Conservation (phyloP, 306 rosid species). For the Carpinus fangiana region DNA sequence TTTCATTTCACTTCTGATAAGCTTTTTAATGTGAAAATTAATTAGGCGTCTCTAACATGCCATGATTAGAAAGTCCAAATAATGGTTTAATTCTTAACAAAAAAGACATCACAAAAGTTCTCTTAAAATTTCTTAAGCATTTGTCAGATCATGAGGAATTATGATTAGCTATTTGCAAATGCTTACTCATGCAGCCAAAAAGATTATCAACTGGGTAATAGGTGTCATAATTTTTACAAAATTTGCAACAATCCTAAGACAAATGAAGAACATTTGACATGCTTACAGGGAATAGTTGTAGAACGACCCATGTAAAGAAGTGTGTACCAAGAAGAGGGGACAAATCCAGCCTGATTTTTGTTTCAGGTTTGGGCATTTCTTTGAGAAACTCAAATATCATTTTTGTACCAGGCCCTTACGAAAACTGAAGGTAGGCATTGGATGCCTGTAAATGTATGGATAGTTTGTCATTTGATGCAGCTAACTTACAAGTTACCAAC, state of each 20-base stretch:
- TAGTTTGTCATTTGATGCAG: conserved; percentile 23
- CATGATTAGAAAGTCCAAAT: background rate
- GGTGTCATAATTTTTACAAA: background rate
- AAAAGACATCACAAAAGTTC: background rate
- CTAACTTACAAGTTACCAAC: background rate
- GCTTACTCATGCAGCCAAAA: background rate
- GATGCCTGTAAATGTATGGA: conserved; percentile 54
- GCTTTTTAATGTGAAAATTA: background rate
- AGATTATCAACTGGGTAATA: background rate
- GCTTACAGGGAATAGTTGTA: conserved; percentile 91
- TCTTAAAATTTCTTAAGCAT: background rate
- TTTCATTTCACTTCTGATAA: background rate
- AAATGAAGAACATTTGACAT: conserved; percentile 4
- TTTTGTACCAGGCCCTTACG: conserved; percentile 61
- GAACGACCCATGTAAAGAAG: conserved; percentile 88
- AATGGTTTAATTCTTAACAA: background rate
- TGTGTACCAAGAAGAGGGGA: conserved; percentile 79
- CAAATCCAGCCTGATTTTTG: conserved; percentile 54
- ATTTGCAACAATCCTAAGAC: background rate
- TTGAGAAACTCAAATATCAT: conserved; percentile 76
- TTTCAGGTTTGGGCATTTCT: conserved; percentile 85
- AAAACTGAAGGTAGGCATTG: conserved; percentile 75
- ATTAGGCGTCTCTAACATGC: background rate
- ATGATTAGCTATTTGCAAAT: background rate
- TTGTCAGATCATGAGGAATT: background rate